Evolutionary conservation across 768 basidiomycete species (phyloP).

Genomic region (Pleurotus platypus): DNA sequence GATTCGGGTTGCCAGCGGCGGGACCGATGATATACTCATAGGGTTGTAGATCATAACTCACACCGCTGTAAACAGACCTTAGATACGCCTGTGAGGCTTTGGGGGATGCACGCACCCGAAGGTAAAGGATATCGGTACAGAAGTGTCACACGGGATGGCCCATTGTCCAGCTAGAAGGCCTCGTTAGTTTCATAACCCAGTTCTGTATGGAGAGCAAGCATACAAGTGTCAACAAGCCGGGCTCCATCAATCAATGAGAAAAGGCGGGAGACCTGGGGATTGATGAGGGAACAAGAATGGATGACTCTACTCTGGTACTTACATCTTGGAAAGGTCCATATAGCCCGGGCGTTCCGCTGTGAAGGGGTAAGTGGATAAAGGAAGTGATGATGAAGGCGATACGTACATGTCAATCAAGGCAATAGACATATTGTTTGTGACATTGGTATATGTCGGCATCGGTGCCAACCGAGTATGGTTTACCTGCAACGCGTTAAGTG

Average conservation of each 20-base stretch:
- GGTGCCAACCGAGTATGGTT: conserved; percentile 51
- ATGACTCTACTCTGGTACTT: conserved; percentile 14
- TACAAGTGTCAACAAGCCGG: conserved; percentile 64
- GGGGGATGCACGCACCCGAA: conserved; percentile 48
- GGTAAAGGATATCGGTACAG: conserved; percentile 55
- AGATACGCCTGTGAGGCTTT: no score
- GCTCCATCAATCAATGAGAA: conserved; percentile 58
- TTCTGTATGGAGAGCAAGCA: conserved; percentile 13
- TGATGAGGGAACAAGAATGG: neutral
- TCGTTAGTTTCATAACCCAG: neutral
- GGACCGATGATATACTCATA: conserved; percentile 79
- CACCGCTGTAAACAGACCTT: no score
- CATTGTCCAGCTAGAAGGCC: conserved; percentile 54
- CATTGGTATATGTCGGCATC: conserved; percentile 59
- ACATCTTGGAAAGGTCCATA: conserved; percentile 81
- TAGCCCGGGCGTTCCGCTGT: conserved; percentile 66
- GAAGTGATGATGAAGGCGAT: neutral
- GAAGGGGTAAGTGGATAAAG: neutral
- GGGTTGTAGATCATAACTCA: conserved; percentile 62
- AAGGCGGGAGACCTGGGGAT: conserved; percentile 58
- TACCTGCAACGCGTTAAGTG: conserved; percentile 33
- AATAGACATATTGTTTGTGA: conserved; percentile 52
- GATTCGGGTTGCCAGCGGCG: conserved; percentile 53
- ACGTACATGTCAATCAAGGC: conserved; percentile 74
- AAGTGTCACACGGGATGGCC: conserved; percentile 70